Percentiles rank a stretch among this genome's conserved stretches.
phyloP scores from a whole-genome alignment of 352 stramenopile species.

The Nannochloropsis limnetica region DNA sequence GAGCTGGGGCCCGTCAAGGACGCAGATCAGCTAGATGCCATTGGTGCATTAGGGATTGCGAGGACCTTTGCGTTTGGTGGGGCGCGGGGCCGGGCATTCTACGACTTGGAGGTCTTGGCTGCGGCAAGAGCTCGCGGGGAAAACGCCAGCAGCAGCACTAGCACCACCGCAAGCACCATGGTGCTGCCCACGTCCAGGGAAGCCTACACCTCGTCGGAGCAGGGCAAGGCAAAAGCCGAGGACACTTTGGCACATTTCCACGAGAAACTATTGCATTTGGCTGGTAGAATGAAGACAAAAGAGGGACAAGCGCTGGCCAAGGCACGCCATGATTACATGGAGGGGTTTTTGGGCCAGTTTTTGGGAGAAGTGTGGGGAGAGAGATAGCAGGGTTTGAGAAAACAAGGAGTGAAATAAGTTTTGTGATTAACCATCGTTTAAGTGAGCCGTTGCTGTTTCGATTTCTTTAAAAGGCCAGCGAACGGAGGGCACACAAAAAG shows the following conservation, averaged over 20 bases:
- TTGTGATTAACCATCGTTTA: no score
- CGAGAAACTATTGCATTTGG: slow-evolving; percentile 75
- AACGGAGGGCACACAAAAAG: no score
- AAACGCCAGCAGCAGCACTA: background rate
- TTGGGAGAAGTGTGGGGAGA: slow-evolving; percentile 56
- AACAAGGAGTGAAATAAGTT: no score
- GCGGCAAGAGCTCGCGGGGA: background rate
- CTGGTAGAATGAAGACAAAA: slow-evolving; percentile 72
- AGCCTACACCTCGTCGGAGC: slow-evolving; percentile 29
- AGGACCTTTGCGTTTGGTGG: slow-evolving; percentile 77
- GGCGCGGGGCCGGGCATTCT: slow-evolving; percentile 68
- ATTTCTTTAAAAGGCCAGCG: no score
- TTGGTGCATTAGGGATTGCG: slow-evolving; percentile 76
- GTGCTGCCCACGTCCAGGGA: background rate
- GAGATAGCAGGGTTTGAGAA: background rate
- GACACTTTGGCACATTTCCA: slow-evolving; percentile 78
- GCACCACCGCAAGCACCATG: no score
- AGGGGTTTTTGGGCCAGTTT: slow-evolving; percentile 69
- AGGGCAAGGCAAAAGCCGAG: slow-evolving; percentile 56
- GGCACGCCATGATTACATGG: slow-evolving; percentile 72
- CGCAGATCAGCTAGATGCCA: slow-evolving; percentile 74
- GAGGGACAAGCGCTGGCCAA: slow-evolving; percentile 65
- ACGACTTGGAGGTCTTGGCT: slow-evolving; percentile 61
- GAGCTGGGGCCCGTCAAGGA: slow-evolving; percentile 61
- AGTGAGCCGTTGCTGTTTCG: no score